Conservation (phyloP, 495 filamentous ascomycete species). For the Neurospora sp. region DNA sequence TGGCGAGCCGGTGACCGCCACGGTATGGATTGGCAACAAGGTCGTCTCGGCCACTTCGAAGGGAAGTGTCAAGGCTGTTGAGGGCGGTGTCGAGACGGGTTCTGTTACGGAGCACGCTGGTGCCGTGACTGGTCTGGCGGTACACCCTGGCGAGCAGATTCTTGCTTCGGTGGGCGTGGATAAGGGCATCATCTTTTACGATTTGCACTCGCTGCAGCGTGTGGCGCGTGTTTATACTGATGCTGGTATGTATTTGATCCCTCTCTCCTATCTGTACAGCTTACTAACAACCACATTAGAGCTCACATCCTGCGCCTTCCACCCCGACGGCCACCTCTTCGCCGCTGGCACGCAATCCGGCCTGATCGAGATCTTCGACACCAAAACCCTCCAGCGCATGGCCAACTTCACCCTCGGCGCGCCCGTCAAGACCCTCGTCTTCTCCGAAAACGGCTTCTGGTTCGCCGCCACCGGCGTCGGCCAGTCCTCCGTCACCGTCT, state of each 20-base stretch:
- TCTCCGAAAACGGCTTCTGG: conserved; percentile 98
- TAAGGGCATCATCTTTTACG: conserved; percentile 90
- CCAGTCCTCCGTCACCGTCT: conserved; percentile 68
- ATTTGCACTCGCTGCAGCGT: conserved; percentile 53
- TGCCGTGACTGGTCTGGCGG: conserved; percentile 59
- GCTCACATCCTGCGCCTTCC: conserved; percentile 72
- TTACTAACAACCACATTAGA: conserved; percentile 44
- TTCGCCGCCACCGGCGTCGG: conserved; percentile 68
- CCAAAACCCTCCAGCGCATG: conserved; percentile 59
- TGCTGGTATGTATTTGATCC: conserved; percentile 49
- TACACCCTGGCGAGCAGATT: conserved; percentile 79
- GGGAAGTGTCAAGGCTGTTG: conserved; percentile 71
- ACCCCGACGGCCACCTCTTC: conserved; percentile 92
- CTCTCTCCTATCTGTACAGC: not conserved
- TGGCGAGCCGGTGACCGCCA: conserved; percentile 63
- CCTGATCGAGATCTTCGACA: conserved; percentile 77
- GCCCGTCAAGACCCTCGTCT: conserved; percentile 62
- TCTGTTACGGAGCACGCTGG: conserved; percentile 72
- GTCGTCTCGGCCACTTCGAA: conserved; percentile 61
- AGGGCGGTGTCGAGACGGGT: conserved; percentile 52
- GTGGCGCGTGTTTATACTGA: conserved; percentile 73
- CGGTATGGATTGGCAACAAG: conserved; percentile 64
- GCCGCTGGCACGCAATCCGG: conserved; percentile 67
- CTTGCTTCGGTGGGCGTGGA: conserved; percentile 82
- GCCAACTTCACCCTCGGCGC: conserved; percentile 58